Percentiles rank a stretch among this genome's conserved stretches.
phyloP scores from a whole-genome alignment of 2,329 filamentous ascomycete species.

The Laburnicola sp. region DNA sequence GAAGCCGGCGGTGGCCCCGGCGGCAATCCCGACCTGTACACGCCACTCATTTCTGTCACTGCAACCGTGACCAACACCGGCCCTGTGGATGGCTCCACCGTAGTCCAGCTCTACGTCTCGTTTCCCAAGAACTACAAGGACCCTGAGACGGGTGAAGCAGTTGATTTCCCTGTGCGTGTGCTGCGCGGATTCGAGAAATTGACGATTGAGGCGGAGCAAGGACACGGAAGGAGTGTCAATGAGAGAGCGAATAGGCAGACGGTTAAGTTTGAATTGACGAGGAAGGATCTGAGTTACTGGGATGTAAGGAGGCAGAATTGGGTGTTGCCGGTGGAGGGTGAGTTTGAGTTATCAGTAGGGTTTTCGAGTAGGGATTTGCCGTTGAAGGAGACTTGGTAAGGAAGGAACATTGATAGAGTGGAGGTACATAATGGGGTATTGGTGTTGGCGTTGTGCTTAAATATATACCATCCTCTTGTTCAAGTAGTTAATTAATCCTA shows the following conservation, averaged over 20 bases:
- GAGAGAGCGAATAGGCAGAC: constrained; percentile 21
- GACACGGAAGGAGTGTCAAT: constrained; percentile 9
- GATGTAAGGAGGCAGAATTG: constrained; percentile 47
- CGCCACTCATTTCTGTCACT: constrained; percentile 55
- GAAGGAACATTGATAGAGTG: neutral
- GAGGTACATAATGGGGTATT: neutral
- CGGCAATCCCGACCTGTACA: constrained; percentile 69
- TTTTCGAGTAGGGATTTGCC: constrained; percentile 42
- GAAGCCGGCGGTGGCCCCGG: constrained; percentile 69
- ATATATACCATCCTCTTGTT: neutral
- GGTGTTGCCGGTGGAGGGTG: constrained; percentile 41
- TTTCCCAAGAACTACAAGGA: constrained; percentile 51
- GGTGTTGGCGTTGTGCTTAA: neutral
- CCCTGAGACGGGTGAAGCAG: constrained; percentile 47
- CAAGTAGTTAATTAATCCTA: too few species aligned
- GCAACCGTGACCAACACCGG: constrained; percentile 66
- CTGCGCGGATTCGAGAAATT: constrained; percentile 52
- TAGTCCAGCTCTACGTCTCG: constrained; percentile 62
- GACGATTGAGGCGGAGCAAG: constrained; percentile 31
- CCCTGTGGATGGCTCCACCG: constrained; percentile 54
- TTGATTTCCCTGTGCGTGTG: constrained; percentile 59
- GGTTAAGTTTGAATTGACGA: constrained; percentile 45
- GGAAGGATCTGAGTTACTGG: constrained; percentile 50
- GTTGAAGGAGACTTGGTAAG: constrained; percentile 37
- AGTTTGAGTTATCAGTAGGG: constrained; percentile 36